Evolutionary conservation across 345 rosid species (phyloP).

Genomic region (Kandelia obovata): DNA sequence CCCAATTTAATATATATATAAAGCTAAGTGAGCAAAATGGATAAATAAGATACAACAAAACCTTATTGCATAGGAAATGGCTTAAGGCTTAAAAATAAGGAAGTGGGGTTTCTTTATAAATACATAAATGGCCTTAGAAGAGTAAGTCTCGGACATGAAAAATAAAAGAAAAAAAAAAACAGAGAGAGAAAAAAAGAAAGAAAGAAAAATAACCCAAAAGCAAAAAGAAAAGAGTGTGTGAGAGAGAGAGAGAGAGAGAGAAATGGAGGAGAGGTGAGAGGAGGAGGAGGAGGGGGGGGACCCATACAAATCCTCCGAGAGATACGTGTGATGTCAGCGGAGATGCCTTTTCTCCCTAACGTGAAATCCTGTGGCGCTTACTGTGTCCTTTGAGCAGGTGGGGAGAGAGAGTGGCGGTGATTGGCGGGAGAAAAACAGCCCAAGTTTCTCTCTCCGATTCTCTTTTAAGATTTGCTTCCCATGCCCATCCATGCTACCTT

Average conservation of each 20-base stretch:
- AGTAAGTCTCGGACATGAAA: too few relatives aligned
- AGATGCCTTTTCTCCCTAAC: constrained; percentile 21
- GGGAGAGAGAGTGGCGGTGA: constrained; percentile 26
- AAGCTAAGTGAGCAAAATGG: neutral
- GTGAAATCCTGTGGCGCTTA: constrained; percentile 46
- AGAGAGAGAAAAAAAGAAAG: too few relatives aligned
- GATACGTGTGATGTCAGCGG: constrained; percentile 63
- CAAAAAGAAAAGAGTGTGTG: neutral
- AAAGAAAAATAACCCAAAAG: neutral
- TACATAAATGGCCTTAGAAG: neutral
- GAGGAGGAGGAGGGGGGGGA: constrained; percentile 38
- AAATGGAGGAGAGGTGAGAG: neutral
- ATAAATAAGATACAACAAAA: constrained; percentile 32
- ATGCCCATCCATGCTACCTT: constrained; percentile 15
- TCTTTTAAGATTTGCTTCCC: constrained; percentile 50
- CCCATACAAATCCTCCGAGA: constrained; percentile 48
- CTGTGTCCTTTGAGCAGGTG: constrained; percentile 45
- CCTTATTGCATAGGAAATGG: constrained; percentile 21
- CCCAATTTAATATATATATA: neutral
- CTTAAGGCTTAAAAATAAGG: constrained; percentile 23
- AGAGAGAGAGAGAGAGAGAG: too few relatives aligned
- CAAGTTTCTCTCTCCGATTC: constrained; percentile 33
- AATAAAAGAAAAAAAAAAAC: too few relatives aligned
- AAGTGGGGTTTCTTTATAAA: constrained; percentile 13
- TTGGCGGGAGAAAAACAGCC: constrained; percentile 4